Conservation (phyloP, 139 green algal species). For the Chlorella sp. region DNA sequence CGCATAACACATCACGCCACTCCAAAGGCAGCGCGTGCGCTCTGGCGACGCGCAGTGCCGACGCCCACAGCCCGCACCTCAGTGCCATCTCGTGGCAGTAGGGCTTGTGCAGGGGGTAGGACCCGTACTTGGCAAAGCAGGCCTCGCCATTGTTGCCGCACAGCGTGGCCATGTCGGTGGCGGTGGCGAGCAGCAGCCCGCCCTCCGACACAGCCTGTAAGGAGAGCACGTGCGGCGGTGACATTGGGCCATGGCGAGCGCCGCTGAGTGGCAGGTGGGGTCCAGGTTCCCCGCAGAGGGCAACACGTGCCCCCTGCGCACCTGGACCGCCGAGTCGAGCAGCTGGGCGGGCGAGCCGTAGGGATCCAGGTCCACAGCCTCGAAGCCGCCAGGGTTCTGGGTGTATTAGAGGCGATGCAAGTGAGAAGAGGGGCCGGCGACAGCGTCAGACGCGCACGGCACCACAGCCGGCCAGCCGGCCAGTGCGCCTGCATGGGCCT, state of each 20-base stretch:
- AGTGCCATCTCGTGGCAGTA: constrained; percentile 97
- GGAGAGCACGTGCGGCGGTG: too few relatives aligned
- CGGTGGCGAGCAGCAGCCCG: constrained; percentile 92
- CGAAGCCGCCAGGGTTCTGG: constrained; percentile 68
- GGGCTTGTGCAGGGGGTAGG: constrained; percentile 86
- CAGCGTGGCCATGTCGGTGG: constrained; percentile 98
- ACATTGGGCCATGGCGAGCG: too few relatives aligned
- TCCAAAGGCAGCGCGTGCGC: too few relatives aligned
- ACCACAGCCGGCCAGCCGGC: too few relatives aligned
- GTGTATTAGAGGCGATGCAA: too few relatives aligned
- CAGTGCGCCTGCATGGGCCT: too few relatives aligned
- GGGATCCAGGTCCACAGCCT: constrained; percentile 95
- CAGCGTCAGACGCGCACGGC: too few relatives aligned
- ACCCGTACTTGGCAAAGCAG: constrained; percentile 95
- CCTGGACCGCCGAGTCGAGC: constrained; percentile 91
- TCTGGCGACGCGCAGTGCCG: too few relatives aligned
- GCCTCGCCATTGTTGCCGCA: constrained; percentile 94
- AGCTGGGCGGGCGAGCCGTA: constrained; percentile 93
- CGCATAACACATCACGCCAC: too few relatives aligned
- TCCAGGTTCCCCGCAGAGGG: background rate
- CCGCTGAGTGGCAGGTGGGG: too few relatives aligned
- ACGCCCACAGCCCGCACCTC: too few relatives aligned
- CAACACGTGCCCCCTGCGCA: background rate
- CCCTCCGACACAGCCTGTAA: constrained; percentile 78
- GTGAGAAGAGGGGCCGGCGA: too few relatives aligned